phyloP scores from a whole-genome alignment of 2,329 filamentous ascomycete genomes.

The Gyromitra esculenta region DNA sequence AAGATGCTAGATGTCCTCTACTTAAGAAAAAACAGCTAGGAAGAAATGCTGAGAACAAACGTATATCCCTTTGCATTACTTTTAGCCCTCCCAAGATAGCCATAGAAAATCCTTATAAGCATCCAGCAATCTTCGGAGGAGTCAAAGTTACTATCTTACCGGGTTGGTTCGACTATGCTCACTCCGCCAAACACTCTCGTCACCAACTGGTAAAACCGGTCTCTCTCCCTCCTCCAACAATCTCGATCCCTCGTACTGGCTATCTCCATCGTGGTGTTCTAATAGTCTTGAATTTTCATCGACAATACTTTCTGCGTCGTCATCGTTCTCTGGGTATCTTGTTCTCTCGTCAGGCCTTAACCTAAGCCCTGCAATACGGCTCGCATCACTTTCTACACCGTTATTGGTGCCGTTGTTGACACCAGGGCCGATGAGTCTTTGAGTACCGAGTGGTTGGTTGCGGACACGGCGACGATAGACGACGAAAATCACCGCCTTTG shows the following conservation, averaged over 20 bases:
- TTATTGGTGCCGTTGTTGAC: not conserved
- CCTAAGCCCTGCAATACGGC: conserved; percentile 24
- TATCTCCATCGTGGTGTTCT: not conserved
- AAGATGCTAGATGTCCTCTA: not conserved
- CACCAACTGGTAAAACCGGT: conserved; percentile 14
- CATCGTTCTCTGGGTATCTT: conserved; percentile 19
- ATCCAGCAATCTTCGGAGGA: not conserved
- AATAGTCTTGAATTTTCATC: conserved; percentile 42
- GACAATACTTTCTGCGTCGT: conserved; percentile 33
- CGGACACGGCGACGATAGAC: conserved; percentile 21
- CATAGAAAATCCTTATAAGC: not conserved
- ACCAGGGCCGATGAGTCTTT: conserved; percentile 4
- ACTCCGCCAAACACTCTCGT: conserved; percentile 29
- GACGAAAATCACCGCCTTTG: conserved; percentile 24
- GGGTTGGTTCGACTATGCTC: conserved; percentile 27
- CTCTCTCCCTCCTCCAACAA: not conserved
- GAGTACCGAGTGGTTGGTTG: not conserved
- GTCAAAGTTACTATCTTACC: not conserved
- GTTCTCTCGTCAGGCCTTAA: conserved; percentile 43
- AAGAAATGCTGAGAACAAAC: not conserved
- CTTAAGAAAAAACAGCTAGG: not conserved
- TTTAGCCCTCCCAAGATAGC: not conserved
- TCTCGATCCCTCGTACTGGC: not conserved
- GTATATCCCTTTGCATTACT: not conserved
- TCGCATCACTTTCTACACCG: not conserved